These are phyloP conservation scores for Heliocybe sulcata DNA, from an alignment of 1,284 basidiomycete species.

Conservation along the genomic window DNA sequence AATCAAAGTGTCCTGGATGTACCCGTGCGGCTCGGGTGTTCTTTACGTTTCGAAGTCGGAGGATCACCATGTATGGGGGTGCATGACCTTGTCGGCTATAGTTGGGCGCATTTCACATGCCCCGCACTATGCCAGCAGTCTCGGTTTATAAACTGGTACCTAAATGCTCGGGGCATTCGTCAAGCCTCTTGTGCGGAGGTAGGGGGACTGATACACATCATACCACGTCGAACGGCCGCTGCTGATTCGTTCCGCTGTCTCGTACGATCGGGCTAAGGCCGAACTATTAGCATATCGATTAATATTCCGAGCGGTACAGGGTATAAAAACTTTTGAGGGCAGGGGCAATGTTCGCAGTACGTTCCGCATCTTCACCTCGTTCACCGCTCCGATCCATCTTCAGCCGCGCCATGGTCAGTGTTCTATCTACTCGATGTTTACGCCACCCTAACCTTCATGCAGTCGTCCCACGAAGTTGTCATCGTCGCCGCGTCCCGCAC, in stretches of 20 bases:
- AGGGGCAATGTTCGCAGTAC: conserved; percentile 27
- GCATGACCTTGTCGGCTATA: background rate
- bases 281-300: conserved; percentile 8
- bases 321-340: conserved; percentile 12
- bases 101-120: background rate
- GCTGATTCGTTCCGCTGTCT: background rate
- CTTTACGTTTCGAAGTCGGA: too few species aligned
- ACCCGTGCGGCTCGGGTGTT: too few species aligned
- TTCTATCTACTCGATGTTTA: background rate
- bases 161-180: background rate
- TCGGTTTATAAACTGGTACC: background rate
- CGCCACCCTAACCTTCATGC: conserved; percentile 18
- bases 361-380: conserved; percentile 28
- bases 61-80: background rate
- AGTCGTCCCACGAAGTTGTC: conserved; percentile 72
- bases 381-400: conserved; percentile 26
- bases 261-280: conserved; percentile 6
- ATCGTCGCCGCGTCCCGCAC: conserved; percentile 95
- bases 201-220: background rate
- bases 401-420: conserved; percentile 29
- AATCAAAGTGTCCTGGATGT: too few species aligned
- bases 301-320: background rate
- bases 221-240: background rate
- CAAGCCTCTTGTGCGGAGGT: conserved; percentile 4
- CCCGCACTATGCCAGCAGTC: background rate